Conservation (phyloP, 805 yeast species). For the Aciculoconidium aculeatum region DNA sequence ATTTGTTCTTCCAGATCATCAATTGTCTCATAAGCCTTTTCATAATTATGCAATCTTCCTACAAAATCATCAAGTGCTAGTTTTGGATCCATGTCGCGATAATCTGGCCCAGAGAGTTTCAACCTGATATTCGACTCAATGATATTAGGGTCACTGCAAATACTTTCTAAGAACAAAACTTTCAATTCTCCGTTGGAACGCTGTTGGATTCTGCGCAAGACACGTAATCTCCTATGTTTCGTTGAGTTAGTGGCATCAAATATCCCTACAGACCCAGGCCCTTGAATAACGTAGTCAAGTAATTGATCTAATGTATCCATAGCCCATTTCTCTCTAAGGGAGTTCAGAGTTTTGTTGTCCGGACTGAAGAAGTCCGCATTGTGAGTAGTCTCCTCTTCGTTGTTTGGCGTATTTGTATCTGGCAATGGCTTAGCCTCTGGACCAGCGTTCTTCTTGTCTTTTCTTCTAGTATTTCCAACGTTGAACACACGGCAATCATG, state of each 20-base stretch:
- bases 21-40: slow-evolving; percentile 84
- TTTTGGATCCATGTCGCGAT: slow-evolving; percentile 76
- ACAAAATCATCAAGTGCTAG: slow-evolving; percentile 77
- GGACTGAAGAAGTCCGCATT: slow-evolving; percentile 86
- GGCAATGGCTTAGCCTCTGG: slow-evolving; percentile 62
- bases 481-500: slow-evolving; percentile 87
- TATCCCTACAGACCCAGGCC: slow-evolving; percentile 88
- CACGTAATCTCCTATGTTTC: slow-evolving; percentile 53
- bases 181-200: slow-evolving; percentile 59
- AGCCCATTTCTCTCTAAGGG: slow-evolving; percentile 90
- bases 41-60: slow-evolving; percentile 75
- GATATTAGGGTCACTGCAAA: slow-evolving; percentile 74
- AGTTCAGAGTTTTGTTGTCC: slow-evolving; percentile 55
- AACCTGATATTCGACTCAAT: slow-evolving; percentile 80
- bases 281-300: slow-evolving; percentile 71
- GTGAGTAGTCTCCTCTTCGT: slow-evolving; percentile 38
- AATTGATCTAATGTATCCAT: slow-evolving; percentile 84
- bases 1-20: slow-evolving; percentile 73
- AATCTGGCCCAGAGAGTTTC: slow-evolving; percentile 91
- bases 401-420: slow-evolving; percentile 33
- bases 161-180: slow-evolving; percentile 78
- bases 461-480: slow-evolving; percentile 91
- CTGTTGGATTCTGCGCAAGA: slow-evolving; percentile 50
- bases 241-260: slow-evolving; percentile 83
- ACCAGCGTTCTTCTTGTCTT: slow-evolving; percentile 58